phyloP scores from a whole-genome alignment of 2,329 filamentous ascomycete genomes.

The Hymenoscyphus salicellus region DNA sequence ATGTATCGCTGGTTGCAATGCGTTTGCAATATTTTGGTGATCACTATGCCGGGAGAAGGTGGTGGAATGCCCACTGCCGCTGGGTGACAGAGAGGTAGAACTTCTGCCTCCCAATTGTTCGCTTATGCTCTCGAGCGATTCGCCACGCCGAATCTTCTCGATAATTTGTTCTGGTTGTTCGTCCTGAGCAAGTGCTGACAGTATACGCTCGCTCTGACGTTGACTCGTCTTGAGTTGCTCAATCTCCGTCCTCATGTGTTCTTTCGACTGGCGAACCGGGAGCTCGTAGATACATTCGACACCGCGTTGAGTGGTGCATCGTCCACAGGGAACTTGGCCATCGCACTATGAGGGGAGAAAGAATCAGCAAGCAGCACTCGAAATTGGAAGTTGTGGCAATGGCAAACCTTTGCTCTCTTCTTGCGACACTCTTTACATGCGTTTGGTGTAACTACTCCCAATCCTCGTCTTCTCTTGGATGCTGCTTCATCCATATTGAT shows the following conservation, averaged over 20 bases:
- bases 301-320: constrained; percentile 53
- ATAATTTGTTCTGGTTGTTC: constrained; percentile 48
- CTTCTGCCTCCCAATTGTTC: constrained; percentile 46
- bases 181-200: constrained; percentile 47
- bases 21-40: constrained; percentile 25
- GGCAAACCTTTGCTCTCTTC: constrained; percentile 33
- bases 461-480: constrained; percentile 31
- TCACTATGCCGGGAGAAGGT: constrained; percentile 39
- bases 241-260: constrained; percentile 58
- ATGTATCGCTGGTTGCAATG: constrained; percentile 38
- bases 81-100: constrained; percentile 26
- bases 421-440: constrained; percentile 36
- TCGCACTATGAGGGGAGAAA: constrained; percentile 50
- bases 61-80: constrained; percentile 24
- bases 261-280: constrained; percentile 62
- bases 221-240: constrained; percentile 55
- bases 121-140: constrained; percentile 53
- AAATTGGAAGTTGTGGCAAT: background rate
- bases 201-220: constrained; percentile 52
- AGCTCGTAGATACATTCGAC: constrained; percentile 60
- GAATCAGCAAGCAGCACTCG: background rate
- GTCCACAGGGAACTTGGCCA: constrained; percentile 48
- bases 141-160: constrained; percentile 50
- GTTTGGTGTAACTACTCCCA: constrained; percentile 34
- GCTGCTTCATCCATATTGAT: constrained; percentile 15